Evolutionary conservation across 768 basidiomycete species (phyloP).

Genomic region (Gymnopilus dilepis): DNA sequence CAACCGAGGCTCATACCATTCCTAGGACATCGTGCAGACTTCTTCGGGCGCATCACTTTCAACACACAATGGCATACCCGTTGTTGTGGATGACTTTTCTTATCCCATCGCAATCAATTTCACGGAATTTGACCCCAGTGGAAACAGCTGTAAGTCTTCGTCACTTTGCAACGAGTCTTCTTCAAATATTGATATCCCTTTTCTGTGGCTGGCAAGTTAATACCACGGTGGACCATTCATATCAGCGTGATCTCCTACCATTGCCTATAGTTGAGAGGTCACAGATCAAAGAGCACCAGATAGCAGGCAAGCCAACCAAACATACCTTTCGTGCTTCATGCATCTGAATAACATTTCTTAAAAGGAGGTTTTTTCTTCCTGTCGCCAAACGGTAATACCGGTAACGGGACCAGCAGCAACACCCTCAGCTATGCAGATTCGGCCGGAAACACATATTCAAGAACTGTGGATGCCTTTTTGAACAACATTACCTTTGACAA

Average conservation of each 20-base stretch:
- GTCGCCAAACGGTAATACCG: slow-evolving; percentile 51
- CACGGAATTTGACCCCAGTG: slow-evolving; percentile 37
- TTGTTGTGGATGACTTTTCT: slow-evolving; percentile 46
- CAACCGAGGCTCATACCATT: slow-evolving; percentile 1
- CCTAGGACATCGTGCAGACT: slow-evolving; percentile 46
- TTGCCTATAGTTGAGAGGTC: slow-evolving; percentile 63
- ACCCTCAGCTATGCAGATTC: slow-evolving; percentile 64
- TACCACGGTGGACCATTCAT: slow-evolving; percentile 69
- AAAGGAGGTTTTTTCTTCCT: slow-evolving; percentile 57
- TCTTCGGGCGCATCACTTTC: slow-evolving; percentile 42
- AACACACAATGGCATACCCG: slow-evolving; percentile 44
- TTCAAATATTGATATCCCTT: slow-evolving; percentile 4
- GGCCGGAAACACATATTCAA: slow-evolving; percentile 64
- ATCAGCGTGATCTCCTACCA: slow-evolving; percentile 60
- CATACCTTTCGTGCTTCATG: neutral
- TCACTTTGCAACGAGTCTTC: neutral
- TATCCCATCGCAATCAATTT: slow-evolving; percentile 54
- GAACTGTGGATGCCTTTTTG: slow-evolving; percentile 63
- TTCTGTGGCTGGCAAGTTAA: slow-evolving; percentile 42
- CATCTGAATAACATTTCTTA: neutral
- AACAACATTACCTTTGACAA: slow-evolving; percentile 66
- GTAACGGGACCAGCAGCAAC: slow-evolving; percentile 76
- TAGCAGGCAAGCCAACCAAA: slow-evolving; percentile 49
- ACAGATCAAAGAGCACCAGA: slow-evolving; percentile 64
- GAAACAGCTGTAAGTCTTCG: slow-evolving; percentile 41